Conservation (phyloP, 2,329 filamentous ascomycete species). For the Sphaerulina populicola region DNA sequence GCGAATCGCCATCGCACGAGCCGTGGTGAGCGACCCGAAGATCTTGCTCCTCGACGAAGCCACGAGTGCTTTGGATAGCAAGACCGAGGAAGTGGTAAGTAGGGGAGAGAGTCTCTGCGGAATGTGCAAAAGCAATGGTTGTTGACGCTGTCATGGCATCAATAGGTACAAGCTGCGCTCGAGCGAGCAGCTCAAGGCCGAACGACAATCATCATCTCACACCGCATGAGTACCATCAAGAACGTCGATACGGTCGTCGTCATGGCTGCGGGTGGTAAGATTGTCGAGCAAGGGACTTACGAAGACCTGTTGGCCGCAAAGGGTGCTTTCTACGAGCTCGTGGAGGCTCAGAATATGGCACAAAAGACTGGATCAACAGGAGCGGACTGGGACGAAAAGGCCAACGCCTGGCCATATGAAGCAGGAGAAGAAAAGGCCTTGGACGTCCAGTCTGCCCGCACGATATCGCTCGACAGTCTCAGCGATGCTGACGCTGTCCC, state of each 20-base stretch:
- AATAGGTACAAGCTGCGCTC: constrained; percentile 18
- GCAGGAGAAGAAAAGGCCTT: not conserved
- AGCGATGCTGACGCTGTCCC: not conserved
- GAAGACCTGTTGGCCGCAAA: constrained; percentile 10
- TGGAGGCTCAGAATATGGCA: constrained; percentile 8
- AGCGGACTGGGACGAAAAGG: not conserved
- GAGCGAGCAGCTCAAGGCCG: constrained; percentile 22
- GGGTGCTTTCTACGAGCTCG: constrained; percentile 5
- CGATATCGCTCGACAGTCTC: not conserved
- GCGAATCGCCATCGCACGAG: constrained; percentile 47
- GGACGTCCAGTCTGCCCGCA: not conserved
- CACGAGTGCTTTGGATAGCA: constrained; percentile 53
- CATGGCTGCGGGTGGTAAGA: constrained; percentile 31
- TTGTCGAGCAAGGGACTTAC: constrained; percentile 36
- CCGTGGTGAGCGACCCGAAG: constrained; percentile 45
- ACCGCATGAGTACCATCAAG: constrained; percentile 38
- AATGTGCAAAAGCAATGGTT: not conserved
- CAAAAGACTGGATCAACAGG: not conserved
- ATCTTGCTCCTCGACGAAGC: constrained; percentile 53
- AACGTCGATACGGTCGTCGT: constrained; percentile 38
- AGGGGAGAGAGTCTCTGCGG: not conserved
- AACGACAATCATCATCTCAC: constrained; percentile 39
- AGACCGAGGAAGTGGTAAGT: constrained; percentile 54
- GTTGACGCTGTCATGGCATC: not conserved
- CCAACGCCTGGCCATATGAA: not conserved